A percentile compares a stretch with the other conserved stretches of the same genome.
Conservation (phyloP, 176 grass and related monocot genomes). For the Avena insularis region DNA sequence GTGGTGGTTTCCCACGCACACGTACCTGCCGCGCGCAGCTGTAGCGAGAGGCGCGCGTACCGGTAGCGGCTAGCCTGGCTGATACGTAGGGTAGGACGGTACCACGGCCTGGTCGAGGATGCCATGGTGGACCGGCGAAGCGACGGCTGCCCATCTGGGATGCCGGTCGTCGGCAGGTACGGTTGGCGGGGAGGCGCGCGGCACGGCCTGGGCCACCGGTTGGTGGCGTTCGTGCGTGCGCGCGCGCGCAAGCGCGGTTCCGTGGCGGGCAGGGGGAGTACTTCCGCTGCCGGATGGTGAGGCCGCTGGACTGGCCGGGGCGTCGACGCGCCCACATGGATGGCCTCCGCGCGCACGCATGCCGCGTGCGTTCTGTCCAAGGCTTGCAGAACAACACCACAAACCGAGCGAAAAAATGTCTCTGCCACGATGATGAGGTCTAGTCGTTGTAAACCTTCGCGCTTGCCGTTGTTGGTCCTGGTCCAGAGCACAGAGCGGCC, state of each 20-base stretch:
- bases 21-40: too few relatives aligned
- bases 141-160: background rate
- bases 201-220: conserved; percentile 35
- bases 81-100: background rate
- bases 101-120: background rate
- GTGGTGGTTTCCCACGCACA: too few relatives aligned
- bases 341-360: background rate
- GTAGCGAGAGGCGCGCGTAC: background rate
- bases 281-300: conserved; percentile 6
- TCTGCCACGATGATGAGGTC: background rate
- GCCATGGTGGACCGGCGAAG: conserved; percentile 1
- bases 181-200: conserved; percentile 32
- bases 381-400: background rate
- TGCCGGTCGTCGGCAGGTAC: background rate
- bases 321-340: conserved; percentile 14
- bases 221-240: conserved; percentile 20
- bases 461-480: conserved; percentile 4
- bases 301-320: conserved; percentile 1
- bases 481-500: background rate
- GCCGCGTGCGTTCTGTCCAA: background rate
- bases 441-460: background rate
- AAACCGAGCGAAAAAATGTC: background rate
- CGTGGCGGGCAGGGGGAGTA: background rate
- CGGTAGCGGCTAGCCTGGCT: background rate
- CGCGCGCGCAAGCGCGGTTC: too few relatives aligned